A percentile compares a stretch with the other conserved stretches of the same genome.
phyloP scores from a whole-genome alignment of 1,284 basidiomycete species.

The Hortiboletus rubellus region DNA sequence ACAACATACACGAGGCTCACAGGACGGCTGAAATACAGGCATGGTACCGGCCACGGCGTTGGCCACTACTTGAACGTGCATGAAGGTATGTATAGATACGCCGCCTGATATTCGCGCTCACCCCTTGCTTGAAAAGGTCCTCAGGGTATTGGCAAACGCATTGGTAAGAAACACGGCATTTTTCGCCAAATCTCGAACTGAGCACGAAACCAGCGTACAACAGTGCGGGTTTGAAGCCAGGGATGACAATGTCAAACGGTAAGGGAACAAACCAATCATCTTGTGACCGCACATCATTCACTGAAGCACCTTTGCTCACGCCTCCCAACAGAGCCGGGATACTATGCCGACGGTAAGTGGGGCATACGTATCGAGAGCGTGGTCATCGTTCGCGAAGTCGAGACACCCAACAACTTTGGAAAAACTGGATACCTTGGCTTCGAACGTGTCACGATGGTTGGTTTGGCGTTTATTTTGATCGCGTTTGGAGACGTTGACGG shows the following conservation, averaged over 20 bases:
- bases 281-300: not conserved
- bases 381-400: constrained; percentile 69
- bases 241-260: constrained; percentile 91
- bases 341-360: constrained; percentile 89
- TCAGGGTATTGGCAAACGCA: constrained; percentile 82
- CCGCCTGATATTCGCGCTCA: not conserved
- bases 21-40: constrained; percentile 42
- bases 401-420: constrained; percentile 85
- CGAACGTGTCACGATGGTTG: constrained; percentile 81
- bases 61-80: constrained; percentile 94
- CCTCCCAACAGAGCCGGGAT: constrained; percentile 73
- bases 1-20: not conserved
- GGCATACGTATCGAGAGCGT: constrained; percentile 95
- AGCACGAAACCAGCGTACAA: constrained; percentile 53
- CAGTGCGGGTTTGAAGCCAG: constrained; percentile 69
- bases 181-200: not conserved
- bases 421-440: constrained; percentile 83
- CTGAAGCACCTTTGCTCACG: not conserved
- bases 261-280: not conserved
- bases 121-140: constrained; percentile 49
- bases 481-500: constrained; percentile 7
- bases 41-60: constrained; percentile 93
- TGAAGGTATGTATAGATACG: constrained; percentile 51
- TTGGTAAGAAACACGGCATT: constrained; percentile 43
- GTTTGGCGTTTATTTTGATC: constrained; percentile 21